phyloP scores from a whole-genome alignment of 768 basidiomycete genomes.

The Steccherinum ochraceum region DNA sequence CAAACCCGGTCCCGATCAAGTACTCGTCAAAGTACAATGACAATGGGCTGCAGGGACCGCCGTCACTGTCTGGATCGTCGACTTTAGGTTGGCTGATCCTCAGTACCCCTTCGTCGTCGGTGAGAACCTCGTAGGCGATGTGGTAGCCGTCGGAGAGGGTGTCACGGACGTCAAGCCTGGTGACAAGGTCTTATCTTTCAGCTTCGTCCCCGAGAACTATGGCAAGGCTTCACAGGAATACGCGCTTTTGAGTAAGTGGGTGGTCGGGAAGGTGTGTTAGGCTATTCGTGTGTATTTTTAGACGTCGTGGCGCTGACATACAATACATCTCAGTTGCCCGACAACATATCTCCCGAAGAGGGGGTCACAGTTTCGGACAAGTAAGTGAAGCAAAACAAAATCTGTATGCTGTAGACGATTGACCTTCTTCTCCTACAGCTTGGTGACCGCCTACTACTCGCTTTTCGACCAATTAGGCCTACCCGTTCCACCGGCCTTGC shows the following conservation, averaged over 20 bases:
- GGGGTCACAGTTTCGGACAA: constrained; percentile 6
- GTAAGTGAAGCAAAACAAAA: not conserved
- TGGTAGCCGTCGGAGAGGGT: constrained; percentile 1
- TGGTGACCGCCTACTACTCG: constrained; percentile 4
- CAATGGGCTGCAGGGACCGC: constrained; percentile 2
- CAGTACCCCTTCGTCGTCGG: constrained; percentile 4
- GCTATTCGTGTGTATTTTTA: not conserved
- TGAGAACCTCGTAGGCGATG: not conserved
- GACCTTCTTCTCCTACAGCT: not conserved
- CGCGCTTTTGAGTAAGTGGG: not conserved
- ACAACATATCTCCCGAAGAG: not conserved
- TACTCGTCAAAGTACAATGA: constrained; percentile 4
- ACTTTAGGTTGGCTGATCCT: not conserved
- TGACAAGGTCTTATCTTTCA: not conserved
- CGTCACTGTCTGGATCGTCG: constrained; percentile 3
- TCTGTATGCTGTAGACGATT: not conserved
- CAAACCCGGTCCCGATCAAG: constrained; percentile 4
- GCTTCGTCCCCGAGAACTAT: not conserved
- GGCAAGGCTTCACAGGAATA: constrained; percentile 7
- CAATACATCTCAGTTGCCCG: not conserved
- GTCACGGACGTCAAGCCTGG: constrained; percentile 5
- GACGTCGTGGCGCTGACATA: not conserved
- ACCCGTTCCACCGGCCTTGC: not conserved
- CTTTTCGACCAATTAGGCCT: constrained; percentile 6
- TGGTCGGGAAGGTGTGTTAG: not conserved